phyloP scores from a whole-genome alignment of 2,329 filamentous ascomycete genomes.

The Cyphellophora attinorum region DNA sequence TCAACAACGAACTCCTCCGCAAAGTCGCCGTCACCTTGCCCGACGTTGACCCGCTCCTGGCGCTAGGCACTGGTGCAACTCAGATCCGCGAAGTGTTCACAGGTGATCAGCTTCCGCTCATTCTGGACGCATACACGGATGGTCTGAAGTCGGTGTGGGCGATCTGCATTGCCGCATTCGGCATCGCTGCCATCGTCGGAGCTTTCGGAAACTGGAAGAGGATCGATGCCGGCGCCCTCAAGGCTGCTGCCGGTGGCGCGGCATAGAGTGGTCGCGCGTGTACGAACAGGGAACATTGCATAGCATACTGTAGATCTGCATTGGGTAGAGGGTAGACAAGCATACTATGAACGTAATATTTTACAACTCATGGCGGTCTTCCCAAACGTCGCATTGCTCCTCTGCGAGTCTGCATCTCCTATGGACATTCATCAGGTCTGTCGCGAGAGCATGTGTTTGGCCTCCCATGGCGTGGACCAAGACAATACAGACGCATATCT shows the following conservation, averaged over 20 bases:
- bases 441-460: no score
- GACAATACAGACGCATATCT: no score
- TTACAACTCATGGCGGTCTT: no score
- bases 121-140: slow-evolving; percentile 26
- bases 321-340: no score
- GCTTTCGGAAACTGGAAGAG: neutral
- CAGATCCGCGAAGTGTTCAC: slow-evolving; percentile 28
- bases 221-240: neutral
- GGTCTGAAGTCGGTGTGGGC: slow-evolving; percentile 18
- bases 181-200: slow-evolving; percentile 3
- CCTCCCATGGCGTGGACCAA: no score
- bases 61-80: slow-evolving; percentile 36
- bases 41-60: slow-evolving; percentile 18
- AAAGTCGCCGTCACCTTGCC: neutral
- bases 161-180: slow-evolving; percentile 8
- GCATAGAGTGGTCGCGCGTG: no score
- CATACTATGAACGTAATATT: no score
- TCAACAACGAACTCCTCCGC: slow-evolving; percentile 1
- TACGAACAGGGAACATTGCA: no score
- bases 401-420: no score
- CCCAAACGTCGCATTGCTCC: no score
- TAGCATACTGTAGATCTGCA: no score
- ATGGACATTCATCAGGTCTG: no score
- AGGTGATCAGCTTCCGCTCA: slow-evolving; percentile 18
- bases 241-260: neutral